These are phyloP conservation scores for Oenanthe javanica DNA, from an alignment of 140 eudicot species.

Conservation along the genomic window DNA sequence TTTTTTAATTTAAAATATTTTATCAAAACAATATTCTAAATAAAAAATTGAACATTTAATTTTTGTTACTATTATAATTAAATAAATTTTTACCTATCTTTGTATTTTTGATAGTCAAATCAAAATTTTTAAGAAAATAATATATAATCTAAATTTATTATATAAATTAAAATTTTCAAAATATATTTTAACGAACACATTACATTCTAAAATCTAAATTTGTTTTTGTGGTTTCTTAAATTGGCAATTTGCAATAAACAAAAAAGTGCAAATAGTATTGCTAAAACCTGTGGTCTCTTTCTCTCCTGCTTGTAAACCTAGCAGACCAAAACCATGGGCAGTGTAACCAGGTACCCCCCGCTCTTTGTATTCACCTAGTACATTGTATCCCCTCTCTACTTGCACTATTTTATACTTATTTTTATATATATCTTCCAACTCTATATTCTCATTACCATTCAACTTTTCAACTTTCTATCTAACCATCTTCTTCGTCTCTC, in stretches of 20 bases:
- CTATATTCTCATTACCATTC: not conserved
- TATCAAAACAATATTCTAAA: too few species aligned
- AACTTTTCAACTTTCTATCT: not conserved
- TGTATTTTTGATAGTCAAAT: too few species aligned
- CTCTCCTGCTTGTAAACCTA: not conserved
- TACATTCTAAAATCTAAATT: too few species aligned
- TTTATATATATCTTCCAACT: not conserved
- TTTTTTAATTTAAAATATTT: too few species aligned
- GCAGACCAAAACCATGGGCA: slow-evolving; percentile 13
- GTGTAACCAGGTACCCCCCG: slow-evolving; percentile 5
- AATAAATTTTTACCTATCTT: too few species aligned
- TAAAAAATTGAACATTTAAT: too few species aligned
- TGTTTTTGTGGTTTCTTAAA: too few species aligned
- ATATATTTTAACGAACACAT: too few species aligned
- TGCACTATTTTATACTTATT: not conserved
- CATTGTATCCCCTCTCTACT: not conserved
- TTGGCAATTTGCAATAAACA: not conserved
- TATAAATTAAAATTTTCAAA: too few species aligned
- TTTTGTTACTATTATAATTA: too few species aligned
- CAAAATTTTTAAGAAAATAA: too few species aligned
- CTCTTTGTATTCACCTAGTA: slow-evolving; percentile 10
- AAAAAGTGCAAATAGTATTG: not conserved
- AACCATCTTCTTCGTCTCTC: not conserved
- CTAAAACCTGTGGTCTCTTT: not conserved
- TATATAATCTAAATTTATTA: too few species aligned